phyloP scores from a whole-genome alignment of 768 basidiomycete species.

The Amanita pallidorosea region DNA sequence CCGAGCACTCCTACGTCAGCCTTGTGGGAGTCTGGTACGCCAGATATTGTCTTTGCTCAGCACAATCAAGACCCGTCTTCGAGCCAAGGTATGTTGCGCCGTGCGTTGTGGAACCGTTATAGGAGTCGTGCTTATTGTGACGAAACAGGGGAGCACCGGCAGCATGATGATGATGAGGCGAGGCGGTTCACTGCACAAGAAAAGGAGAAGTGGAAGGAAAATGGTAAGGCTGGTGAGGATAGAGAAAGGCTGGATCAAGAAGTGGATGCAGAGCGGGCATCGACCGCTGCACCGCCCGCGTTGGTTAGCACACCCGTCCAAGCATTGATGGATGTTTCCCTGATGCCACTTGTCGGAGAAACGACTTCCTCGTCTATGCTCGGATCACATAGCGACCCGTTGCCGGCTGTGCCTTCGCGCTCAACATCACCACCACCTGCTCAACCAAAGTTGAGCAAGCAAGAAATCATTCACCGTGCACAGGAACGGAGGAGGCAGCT shows the following conservation, averaged over 20 bases:
- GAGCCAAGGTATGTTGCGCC: constrained; percentile 19
- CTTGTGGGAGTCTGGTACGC: constrained; percentile 22
- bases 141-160: neutral
- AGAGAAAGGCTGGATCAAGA: neutral
- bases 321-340: neutral
- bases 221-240: neutral
- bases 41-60: constrained; percentile 16
- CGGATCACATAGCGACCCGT: neutral
- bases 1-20: constrained; percentile 28
- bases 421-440: neutral
- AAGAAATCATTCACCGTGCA: constrained; percentile 25
- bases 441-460: constrained; percentile 8
- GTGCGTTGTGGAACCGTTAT: constrained; percentile 8
- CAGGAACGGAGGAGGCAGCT: constrained; percentile 42
- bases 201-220: constrained; percentile 4
- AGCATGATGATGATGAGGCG: constrained; percentile 9
- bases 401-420: neutral
- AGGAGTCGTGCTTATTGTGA: constrained; percentile 8
- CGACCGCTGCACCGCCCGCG: neutral
- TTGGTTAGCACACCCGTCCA: neutral
- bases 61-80: constrained; percentile 9
- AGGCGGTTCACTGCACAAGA: neutral
- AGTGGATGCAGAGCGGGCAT: neutral
- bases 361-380: neutral
- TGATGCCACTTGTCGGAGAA: neutral